Evolutionary conservation across 2,329 filamentous ascomycete species (phyloP).

Genomic region (Penicillium sp.): DNA sequence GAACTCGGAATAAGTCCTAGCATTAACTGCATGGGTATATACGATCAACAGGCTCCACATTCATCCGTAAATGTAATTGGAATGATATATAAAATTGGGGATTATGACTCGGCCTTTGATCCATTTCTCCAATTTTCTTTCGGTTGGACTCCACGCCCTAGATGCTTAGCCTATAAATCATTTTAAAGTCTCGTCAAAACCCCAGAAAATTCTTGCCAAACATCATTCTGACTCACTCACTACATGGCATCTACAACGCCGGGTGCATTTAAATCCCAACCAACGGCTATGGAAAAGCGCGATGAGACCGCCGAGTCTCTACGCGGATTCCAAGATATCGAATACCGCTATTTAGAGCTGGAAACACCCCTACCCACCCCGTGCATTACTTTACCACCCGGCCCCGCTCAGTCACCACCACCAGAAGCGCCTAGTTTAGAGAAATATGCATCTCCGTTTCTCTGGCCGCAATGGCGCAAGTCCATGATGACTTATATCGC

Average conservation of each 20-base stretch:
- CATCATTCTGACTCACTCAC: background rate
- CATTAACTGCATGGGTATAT: background rate
- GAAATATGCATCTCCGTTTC: constrained; percentile 67
- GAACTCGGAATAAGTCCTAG: too few relatives aligned
- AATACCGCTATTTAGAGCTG: constrained; percentile 62
- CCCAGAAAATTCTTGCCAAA: background rate
- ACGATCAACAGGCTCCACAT: background rate
- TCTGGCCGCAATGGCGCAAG: constrained; percentile 71
- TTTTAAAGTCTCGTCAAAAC: background rate
- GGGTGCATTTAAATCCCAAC: constrained; percentile 1
- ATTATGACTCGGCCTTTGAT: background rate
- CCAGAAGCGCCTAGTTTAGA: constrained; percentile 65
- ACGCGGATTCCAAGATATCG: constrained; percentile 40
- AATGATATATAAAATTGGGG: background rate
- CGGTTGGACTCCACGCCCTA: constrained; percentile 1
- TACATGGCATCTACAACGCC: background rate
- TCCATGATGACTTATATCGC: constrained; percentile 69
- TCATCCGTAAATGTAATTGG: background rate
- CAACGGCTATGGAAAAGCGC: constrained; percentile 15
- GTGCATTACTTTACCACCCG: constrained; percentile 33
- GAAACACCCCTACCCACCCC: constrained; percentile 58
- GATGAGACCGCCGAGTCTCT: constrained; percentile 17
- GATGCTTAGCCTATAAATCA: constrained; percentile 1
- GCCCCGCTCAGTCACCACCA: constrained; percentile 36
- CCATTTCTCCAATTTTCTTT: background rate